Evolutionary conservation across 106 monocot genomes (phyloP), one percentile per base, ranked within the genome.

Genomic region (Gastrodia elata): DNA sequence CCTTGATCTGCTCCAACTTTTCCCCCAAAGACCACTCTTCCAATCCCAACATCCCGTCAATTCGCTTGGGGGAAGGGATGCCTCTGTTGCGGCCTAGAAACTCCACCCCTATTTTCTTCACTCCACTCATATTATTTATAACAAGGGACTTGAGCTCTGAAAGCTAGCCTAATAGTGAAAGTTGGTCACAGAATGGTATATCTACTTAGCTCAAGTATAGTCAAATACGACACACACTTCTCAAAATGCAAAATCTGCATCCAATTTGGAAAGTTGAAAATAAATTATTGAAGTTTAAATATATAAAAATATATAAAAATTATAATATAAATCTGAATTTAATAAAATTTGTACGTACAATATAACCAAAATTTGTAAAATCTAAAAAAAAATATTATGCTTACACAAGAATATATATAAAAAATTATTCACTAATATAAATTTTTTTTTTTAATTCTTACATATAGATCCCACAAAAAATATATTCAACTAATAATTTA

Each of bases 41-140:
- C 72, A 79, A 76, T 1, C 56, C 75, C 39, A 64, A 37, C 83
- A 83, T 79, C 11, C 58, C 2, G 6, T 57, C 2, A 4, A 83
- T 44, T 35, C 79, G 75, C 71, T 78, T 83, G n/a, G 75, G 83
- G 30, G 75, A 78, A 20, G n/a, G n/a, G n/a, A n/a, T n/a, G n/a
- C n/a, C n/a, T n/a, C n/a, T n/a, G 28, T 18, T 48, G 18, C 34
- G 18, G 16, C 49, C 56, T 2, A 52, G 38, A 38, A 73, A 56
- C 24, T 73, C 56, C 2, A 36, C 24, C 20, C 73, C 74, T 25
- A 74, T 74, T 5, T 5, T 74, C 36, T 74, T 40, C 13, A 74
- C 40, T 58, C 13, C 2, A 16, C 8, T 38, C 40, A 27, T 39
- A 9, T 18, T 16, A 11, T 14, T 5, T 25, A 74, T 40, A 22